Base-by-base conservation (phyloP, 306 rosid species). In the Cucumis hystrix region DNA sequence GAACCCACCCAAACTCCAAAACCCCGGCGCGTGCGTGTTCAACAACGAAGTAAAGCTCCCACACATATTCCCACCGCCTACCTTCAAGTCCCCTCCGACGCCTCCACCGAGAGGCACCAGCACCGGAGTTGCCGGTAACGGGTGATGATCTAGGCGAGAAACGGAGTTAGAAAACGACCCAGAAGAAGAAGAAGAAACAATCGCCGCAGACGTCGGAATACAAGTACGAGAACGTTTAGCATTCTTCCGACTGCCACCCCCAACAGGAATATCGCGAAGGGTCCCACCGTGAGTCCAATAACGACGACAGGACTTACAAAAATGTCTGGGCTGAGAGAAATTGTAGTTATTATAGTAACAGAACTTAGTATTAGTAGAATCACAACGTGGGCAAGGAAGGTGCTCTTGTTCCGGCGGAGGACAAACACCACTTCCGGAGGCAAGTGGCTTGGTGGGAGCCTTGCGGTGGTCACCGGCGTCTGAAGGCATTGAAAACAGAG, bases 201-300 rank as follows among this genome's bases (percentile, higher is more conserved):
- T 7, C 15, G 58, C 58, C 35, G 71, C 18, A 18, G 70, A 23
- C 6, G 87, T 1, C 5, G 83, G 0, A 0, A 87, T 9, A 51
- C 85, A 55, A 2, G 91, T 88, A n/a, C 99, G 96, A 6, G 93
- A 91, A 71, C 99, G 96, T 79, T 95, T 92, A 15, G 98, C 96
- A 78, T 89, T 95, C 76, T 92, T 95, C 2, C 99, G 90, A 58
- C 87, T 86, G 1, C 98, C 99, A 0, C 99, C 99, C 3, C 99
- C 99, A 52, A 95, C 86, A 6, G 99, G 99, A 56, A 95, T 95
- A 80, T 95, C 98, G 0, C 99, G 97, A 55, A 95, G 99, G 3
- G 99, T 92, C 8, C 99, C 99, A 0, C 99, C 99, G 21, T 92
- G 97, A 5, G 99, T 95, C 99, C 99, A 95, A 82, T 95, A 95